Evolutionary conservation across 768 basidiomycete genomes (phyloP).

Genomic region (Boletus reticulatus): DNA sequence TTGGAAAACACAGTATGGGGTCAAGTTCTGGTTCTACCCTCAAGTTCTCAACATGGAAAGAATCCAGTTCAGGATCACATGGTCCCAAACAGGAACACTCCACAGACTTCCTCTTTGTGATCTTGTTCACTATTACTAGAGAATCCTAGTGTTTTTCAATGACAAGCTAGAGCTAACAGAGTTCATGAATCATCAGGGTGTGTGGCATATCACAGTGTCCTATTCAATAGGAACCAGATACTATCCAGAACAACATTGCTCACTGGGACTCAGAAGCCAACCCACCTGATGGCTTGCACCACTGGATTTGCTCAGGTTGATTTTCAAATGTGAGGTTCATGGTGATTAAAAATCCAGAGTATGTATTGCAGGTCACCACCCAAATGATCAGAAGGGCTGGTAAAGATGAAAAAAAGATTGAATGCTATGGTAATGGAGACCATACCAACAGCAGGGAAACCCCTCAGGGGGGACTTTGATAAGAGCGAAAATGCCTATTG

Average conservation of each 20-base stretch:
- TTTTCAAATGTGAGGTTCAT: neutral
- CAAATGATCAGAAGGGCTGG: neutral
- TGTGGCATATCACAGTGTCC: neutral
- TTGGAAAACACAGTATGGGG: too few relatives aligned
- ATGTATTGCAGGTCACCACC: neutral
- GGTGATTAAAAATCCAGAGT: neutral
- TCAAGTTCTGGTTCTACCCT: too few relatives aligned
- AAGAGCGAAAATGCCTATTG: too few relatives aligned
- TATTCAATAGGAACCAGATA: neutral
- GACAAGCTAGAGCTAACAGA: neutral
- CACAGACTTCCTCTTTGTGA: too few relatives aligned
- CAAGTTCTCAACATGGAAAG: too few relatives aligned
- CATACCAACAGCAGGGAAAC: too few relatives aligned
- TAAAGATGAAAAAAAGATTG: neutral
- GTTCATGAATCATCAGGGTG: neutral
- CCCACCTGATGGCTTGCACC: constrained; percentile 1
- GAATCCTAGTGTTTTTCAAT: neutral
- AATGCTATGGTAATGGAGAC: neutral
- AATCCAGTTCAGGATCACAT: too few relatives aligned
- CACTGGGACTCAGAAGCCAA: neutral
- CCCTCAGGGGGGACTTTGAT: too few relatives aligned
- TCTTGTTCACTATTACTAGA: too few relatives aligned
- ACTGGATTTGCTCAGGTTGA: neutral
- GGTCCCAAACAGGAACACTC: too few relatives aligned
- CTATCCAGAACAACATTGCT: neutral